Conservation (phyloP, 805 yeast genomes). For the Candida suzukii region DNA sequence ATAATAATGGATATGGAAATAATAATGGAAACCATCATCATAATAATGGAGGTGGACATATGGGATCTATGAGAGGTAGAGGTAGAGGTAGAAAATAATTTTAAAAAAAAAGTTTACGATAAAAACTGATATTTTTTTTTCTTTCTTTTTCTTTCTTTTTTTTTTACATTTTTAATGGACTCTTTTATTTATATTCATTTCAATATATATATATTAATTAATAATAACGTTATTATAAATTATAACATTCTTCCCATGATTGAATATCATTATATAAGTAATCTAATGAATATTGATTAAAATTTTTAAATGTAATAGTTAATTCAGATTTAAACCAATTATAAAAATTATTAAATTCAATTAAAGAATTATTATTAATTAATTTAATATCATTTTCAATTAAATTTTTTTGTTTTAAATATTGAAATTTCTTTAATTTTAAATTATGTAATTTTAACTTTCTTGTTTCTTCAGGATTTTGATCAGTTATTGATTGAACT, state of each 20-base stretch:
- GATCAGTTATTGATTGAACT: constrained; percentile 26
- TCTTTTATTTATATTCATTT: too few relatives aligned
- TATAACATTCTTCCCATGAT: constrained; percentile 20
- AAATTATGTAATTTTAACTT: constrained; percentile 21
- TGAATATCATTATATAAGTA: constrained; percentile 14
- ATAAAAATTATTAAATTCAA: constrained; percentile 22
- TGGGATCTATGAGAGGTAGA: neutral
- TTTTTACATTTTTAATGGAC: too few relatives aligned
- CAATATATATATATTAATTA: too few relatives aligned
- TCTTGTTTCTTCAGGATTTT: constrained; percentile 27
- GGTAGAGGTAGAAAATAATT: neutral
- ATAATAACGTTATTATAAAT: too few relatives aligned
- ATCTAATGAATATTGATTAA: constrained; percentile 18
- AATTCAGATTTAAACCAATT: constrained; percentile 24
- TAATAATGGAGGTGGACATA: neutral
- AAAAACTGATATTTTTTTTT: too few relatives aligned
- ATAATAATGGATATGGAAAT: neutral
- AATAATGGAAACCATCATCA: neutral
- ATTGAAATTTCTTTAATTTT: constrained; percentile 22
- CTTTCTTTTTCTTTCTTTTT: too few relatives aligned
- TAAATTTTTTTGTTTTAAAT: constrained; percentile 22
- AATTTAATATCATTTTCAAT: constrained; percentile 16
- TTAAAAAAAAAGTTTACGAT: too few relatives aligned
- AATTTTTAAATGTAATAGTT: constrained; percentile 11
- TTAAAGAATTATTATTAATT: constrained; percentile 17